Percentiles rank a stretch among this genome's conserved stretches.
phyloP scores from a whole-genome alignment of 1,284 basidiomycete species.

The Salmacisia buchloeana region DNA sequence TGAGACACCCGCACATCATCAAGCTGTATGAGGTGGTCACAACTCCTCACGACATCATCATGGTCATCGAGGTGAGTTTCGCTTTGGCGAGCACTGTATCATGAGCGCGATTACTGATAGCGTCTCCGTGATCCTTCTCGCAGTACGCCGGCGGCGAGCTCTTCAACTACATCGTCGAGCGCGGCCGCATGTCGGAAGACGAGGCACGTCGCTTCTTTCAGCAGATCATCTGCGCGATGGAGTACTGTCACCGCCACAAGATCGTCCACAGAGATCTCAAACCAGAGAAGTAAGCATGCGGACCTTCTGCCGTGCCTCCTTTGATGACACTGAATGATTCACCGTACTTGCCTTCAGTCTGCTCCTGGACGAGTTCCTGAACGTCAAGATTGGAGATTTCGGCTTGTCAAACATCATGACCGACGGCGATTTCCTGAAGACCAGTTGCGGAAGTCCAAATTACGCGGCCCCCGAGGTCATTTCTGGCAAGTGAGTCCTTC shows the following conservation, averaged over 20 bases:
- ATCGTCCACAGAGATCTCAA: slow-evolving; percentile 48
- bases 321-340: neutral
- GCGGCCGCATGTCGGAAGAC: slow-evolving; percentile 43
- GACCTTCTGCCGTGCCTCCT: neutral
- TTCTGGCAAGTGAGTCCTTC: slow-evolving; percentile 27
- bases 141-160: slow-evolving; percentile 47
- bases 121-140: neutral
- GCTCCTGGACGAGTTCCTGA: slow-evolving; percentile 46
- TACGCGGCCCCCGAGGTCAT: slow-evolving; percentile 50
- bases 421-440: slow-evolving; percentile 50
- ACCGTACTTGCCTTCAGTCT: slow-evolving; percentile 14
- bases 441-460: slow-evolving; percentile 49
- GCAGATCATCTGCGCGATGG: slow-evolving; percentile 48
- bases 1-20: slow-evolving; percentile 50
- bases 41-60: slow-evolving; percentile 48
- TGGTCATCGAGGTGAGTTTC: slow-evolving; percentile 43
- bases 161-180: slow-evolving; percentile 49
- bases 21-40: slow-evolving; percentile 51
- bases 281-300: slow-evolving; percentile 36
- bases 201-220: slow-evolving; percentile 49
- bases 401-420: slow-evolving; percentile 50
- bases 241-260: slow-evolving; percentile 49
- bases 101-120: neutral
- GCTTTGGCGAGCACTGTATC: neutral
- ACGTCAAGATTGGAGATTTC: slow-evolving; percentile 51